Base-by-base conservation (phyloP, 257 asterid species). In the Nemophila menziesii region DNA sequence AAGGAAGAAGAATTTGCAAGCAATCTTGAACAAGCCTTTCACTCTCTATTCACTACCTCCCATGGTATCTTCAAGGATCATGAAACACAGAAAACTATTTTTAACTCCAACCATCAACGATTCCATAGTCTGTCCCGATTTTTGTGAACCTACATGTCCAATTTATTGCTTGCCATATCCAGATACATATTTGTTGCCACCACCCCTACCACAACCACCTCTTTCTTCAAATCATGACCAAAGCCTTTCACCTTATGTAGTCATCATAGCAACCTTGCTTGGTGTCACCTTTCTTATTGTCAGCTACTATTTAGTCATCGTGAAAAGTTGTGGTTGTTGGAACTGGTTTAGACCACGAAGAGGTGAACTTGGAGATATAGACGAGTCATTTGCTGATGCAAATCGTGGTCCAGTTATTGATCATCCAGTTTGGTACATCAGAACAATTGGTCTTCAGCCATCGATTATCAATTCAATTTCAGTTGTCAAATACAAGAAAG, bases 361-460 rank as follows among this genome's bases (percentile, higher is more conserved):
- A 22, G 3, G 49, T 5, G 36, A 29, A 1, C n/a, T n/a, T n/a
- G n/a, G n/a, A n/a, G 50, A 40, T 7, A 20, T 21, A 3, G 21
- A 50, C 10, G 69, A 60, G 38, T 63, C 64, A 15, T 56, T 64
- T 27, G 41, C 56, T 0, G 58, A 56, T 16, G 69, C 60, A 39
- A 69, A 53, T 18, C 66, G 33, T 4, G 63, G 61, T 2, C 56
- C 60, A 1, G 29, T 22, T 5, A 53, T 60, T 40, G 66, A 69
- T 49, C 71, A 69, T 43, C 77, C 66, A 8, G 61, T 69, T 33
- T 69, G 77, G 77, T 64, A 64, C 11, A 69, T 69, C 33, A 49
- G 60, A 12, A 69, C 77, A 12, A 15, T 61, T 2, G 77, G 77
- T 22, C 63, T 69, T n/a, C 65, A 54, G 21, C 61, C 66, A 4